Base-by-base conservation (phyloP, 1,284 basidiomycete genomes). In the Kalmanozyma brasiliensis region DNA sequence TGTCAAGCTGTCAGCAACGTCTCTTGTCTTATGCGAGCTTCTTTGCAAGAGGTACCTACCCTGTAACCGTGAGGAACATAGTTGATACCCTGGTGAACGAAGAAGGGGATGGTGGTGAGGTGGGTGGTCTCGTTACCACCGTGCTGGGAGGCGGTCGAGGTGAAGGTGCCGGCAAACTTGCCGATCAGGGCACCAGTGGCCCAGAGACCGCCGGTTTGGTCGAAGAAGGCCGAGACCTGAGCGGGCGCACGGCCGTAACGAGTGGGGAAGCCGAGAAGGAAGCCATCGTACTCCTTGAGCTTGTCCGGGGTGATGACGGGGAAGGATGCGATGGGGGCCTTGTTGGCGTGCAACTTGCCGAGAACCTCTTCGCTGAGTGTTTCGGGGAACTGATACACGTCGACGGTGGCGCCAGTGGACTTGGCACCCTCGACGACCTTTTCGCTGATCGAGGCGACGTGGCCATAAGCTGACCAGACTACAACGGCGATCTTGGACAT, bases 361-460 rank as follows among this genome's bases (percentile, higher is more conserved):
- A 95, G 86, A 60, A 96, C 84, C 23, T 92, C 90, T n/a, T 88
- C 83, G 3, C 89, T 81, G 53, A 95, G 89, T 8, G 92, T 96
- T 85, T 97, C 94, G 52, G 89, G 84, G 75, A 94, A 88, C 83
- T 89, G 90, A 37, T 73, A 91, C 73, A 92, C 89, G 46, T 87
- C 88, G 26, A 86, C 89, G 10, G 82, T 83, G 34, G 91, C 93
- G 38, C 92, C 93, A 24, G 89, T 87, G 9, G 83, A 79, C 80
- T 88, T 87, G 73, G 91, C 84, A 65, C 92, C 93, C 30, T 82
- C 84, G 84, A 91, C 90, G 74, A 90, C 87, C 52, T 87, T 83
- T 83, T 94, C 90, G 49, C 92, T 91, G 82, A 96, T 89, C 88
- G 82, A 72, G 60, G 42, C 77, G 26, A 76, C n/a, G 46, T 74